phyloP scores from a whole-genome alignment of 1,284 basidiomycete species.

The Ganoderma lingzhi region DNA sequence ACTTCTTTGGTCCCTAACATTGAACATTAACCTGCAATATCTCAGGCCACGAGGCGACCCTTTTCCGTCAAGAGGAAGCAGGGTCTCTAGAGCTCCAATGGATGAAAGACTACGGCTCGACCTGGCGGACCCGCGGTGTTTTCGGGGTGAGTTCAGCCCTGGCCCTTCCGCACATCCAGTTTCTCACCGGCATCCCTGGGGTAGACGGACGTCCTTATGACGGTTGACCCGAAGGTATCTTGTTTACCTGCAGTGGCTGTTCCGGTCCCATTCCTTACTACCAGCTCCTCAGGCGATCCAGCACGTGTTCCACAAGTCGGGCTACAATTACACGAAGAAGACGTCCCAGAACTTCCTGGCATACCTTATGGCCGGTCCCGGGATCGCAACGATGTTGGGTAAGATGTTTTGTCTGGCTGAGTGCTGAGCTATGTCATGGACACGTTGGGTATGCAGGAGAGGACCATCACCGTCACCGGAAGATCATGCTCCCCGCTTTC shows the following conservation, averaged over 20 bases:
- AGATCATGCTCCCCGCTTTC: conserved; percentile 43
- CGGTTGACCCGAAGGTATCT: conserved; percentile 26
- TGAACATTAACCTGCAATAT: not conserved
- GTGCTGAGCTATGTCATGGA: not conserved
- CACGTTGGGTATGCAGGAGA: conserved; percentile 19
- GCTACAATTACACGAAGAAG: conserved; percentile 36
- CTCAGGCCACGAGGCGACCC: conserved; percentile 29
- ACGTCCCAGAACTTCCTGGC: conserved; percentile 22
- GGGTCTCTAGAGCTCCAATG: conserved; percentile 36
- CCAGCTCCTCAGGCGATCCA: conserved; percentile 33
- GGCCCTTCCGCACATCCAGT: too few relatives aligned
- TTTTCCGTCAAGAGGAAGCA: conserved; percentile 31
- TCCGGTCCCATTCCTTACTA: too few relatives aligned
- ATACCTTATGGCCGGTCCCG: conserved; percentile 30
- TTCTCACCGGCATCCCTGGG: not conserved
- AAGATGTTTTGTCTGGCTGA: conserved; percentile 1
- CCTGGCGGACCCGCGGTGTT: conserved; percentile 30
- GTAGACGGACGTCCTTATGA: conserved; percentile 26
- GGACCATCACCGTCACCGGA: conserved; percentile 40
- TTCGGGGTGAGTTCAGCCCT: conserved; percentile 28
- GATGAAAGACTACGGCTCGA: conserved; percentile 33
- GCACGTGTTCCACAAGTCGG: conserved; percentile 39
- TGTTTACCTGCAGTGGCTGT: not conserved
- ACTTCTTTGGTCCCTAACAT: not conserved
- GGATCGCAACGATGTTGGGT: conserved; percentile 33